Conservation (phyloP, 2,329 filamentous ascomycete genomes). For the Calonectria multiphialidica region DNA sequence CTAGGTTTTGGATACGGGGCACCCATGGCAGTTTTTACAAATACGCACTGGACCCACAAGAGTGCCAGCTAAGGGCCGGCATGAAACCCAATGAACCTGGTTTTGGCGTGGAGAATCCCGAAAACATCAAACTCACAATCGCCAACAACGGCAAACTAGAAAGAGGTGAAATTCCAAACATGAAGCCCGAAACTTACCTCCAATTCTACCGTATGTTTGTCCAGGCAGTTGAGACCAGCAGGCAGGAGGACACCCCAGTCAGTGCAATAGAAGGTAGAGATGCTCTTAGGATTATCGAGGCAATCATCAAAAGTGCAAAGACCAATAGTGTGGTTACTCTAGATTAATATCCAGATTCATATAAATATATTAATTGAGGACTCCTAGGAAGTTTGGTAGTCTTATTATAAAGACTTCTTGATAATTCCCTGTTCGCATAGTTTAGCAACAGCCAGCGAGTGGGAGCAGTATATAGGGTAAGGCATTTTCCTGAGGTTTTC, state of each 20-base stretch:
- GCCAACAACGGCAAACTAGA: slow-evolving; percentile 55
- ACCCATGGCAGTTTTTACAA: slow-evolving; percentile 82
- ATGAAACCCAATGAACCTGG: slow-evolving; percentile 69
- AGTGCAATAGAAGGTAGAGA: background rate
- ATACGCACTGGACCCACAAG: slow-evolving; percentile 77
- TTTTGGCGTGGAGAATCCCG: slow-evolving; percentile 74
- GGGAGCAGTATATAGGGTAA: too few species aligned
- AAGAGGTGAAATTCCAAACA: background rate
- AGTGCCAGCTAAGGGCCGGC: slow-evolving; percentile 78
- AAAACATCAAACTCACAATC: slow-evolving; percentile 70
- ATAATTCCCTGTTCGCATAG: too few species aligned
- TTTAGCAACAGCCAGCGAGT: too few species aligned
- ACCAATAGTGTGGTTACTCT: background rate
- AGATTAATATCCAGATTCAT: background rate
- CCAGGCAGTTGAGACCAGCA: background rate
- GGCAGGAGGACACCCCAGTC: background rate
- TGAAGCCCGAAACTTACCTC: background rate
- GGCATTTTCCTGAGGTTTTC: too few species aligned
- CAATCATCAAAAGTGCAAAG: background rate
- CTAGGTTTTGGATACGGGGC: slow-evolving; percentile 83
- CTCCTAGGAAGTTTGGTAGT: too few species aligned
- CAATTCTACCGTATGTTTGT: background rate
- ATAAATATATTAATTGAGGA: too few species aligned
- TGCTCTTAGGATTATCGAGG: background rate
- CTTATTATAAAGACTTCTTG: too few species aligned